Evolutionary conservation across 2,329 filamentous ascomycete genomes (phyloP).

Genomic region (Paraconiothyrium sp.): DNA sequence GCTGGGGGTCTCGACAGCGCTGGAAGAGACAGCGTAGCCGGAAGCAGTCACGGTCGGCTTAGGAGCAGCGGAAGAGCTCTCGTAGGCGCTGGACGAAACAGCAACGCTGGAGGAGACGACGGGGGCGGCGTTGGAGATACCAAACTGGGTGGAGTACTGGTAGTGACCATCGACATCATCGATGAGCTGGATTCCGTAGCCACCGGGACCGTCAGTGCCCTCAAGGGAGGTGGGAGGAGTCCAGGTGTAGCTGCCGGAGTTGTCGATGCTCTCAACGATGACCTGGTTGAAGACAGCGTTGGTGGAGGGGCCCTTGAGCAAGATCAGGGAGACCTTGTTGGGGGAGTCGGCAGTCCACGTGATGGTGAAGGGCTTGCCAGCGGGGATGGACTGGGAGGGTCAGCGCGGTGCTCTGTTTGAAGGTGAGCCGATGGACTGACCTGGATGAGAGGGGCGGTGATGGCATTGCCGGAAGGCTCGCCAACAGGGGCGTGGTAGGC

Average conservation of each 20-base stretch:
- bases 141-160: constrained; percentile 70
- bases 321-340: constrained; percentile 65
- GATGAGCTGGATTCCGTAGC: constrained; percentile 70
- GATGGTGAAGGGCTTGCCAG: constrained; percentile 65
- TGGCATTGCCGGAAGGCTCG: constrained; percentile 62
- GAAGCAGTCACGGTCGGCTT: constrained; percentile 18
- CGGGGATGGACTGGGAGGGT: constrained; percentile 58
- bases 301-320: constrained; percentile 66
- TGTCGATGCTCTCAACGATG: constrained; percentile 61
- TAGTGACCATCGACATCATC: constrained; percentile 67
- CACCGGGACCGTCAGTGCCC: constrained; percentile 53
- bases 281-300: constrained; percentile 64
- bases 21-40: constrained; percentile 21
- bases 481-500: constrained; percentile 41
- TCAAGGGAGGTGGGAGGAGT: constrained; percentile 61
- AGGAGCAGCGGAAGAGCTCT: neutral
- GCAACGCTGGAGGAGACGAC: constrained; percentile 27
- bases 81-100: neutral
- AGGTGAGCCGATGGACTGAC: constrained; percentile 34
- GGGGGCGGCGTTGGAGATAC: constrained; percentile 54
- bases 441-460: constrained; percentile 61
- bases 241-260: constrained; percentile 66
- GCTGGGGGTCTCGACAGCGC: constrained; percentile 2
- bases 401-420: constrained; percentile 16
- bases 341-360: constrained; percentile 63